Conservation (phyloP, 139 green algal species). For the Ettlia oleoabundans region DNA sequence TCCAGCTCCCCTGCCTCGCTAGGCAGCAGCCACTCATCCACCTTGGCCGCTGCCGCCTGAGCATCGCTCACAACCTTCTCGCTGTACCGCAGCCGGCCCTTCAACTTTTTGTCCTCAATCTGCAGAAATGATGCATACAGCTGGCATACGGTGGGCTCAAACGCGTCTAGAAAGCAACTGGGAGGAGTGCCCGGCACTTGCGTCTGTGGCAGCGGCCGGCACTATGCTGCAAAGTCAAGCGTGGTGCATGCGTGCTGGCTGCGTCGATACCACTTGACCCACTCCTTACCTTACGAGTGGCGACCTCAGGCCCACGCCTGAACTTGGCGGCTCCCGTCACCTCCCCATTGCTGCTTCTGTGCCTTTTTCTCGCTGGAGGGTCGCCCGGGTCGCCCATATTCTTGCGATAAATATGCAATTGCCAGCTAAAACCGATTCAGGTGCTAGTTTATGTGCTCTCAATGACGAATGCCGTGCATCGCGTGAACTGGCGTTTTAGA, state of each 20-base stretch:
- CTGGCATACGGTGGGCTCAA: too few relatives aligned
- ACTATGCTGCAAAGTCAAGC: too few relatives aligned
- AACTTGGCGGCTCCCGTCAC: conserved; percentile 49
- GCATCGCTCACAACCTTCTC: conserved; percentile 71
- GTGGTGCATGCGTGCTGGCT: too few relatives aligned
- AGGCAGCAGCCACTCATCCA: conserved; percentile 89
- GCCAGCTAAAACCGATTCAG: too few relatives aligned
- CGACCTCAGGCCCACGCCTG: conserved; percentile 35
- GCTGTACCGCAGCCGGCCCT: conserved; percentile 71
- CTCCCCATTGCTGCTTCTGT: conserved; percentile 3
- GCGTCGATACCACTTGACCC: too few relatives aligned
- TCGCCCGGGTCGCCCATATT: conserved; percentile 3
- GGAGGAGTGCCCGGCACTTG: background rate
- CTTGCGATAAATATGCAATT: too few relatives aligned
- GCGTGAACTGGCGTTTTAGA: too few relatives aligned
- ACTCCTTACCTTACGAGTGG: conserved; percentile 22
- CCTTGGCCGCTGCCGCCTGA: conserved; percentile 59
- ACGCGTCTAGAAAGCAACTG: background rate
- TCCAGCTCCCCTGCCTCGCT: conserved; percentile 79
- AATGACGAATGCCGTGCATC: too few relatives aligned
- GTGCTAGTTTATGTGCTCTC: too few relatives aligned
- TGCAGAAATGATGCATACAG: background rate
- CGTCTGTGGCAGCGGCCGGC: background rate
- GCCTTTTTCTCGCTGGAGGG: background rate
- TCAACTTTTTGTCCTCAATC: conserved; percentile 88